phyloP scores from a whole-genome alignment of 2,329 filamentous ascomycete genomes.

The Claviceps sp. region DNA sequence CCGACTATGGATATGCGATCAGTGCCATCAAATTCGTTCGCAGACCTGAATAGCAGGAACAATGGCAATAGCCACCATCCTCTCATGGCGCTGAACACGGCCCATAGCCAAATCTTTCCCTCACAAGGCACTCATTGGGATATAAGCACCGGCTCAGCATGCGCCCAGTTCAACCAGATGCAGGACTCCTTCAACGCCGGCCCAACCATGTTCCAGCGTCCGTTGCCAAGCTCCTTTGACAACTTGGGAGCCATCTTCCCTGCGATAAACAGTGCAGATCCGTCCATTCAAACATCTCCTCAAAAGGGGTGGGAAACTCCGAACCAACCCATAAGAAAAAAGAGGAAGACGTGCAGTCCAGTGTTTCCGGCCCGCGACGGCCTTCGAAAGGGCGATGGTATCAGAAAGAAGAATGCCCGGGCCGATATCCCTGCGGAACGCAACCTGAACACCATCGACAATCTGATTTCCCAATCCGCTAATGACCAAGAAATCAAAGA shows the following conservation, averaged over 20 bases:
- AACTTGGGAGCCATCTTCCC: conserved; percentile 42
- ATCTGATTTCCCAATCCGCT: conserved; percentile 74
- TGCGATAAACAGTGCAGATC: conserved; percentile 30
- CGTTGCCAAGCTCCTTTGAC: conserved; percentile 43
- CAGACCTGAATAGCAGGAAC: conserved; percentile 32
- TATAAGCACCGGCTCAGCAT: conserved; percentile 51
- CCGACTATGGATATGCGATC: conserved; percentile 52
- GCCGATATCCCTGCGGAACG: conserved; percentile 94
- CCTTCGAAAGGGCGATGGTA: conserved; percentile 67
- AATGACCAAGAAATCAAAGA: conserved; percentile 94
- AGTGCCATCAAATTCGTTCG: conserved; percentile 47
- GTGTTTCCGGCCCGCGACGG: conserved; percentile 64
- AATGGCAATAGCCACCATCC: conserved; percentile 48
- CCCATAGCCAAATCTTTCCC: conserved; percentile 28
- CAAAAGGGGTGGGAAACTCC: conserved; percentile 44
- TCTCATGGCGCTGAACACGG: conserved; percentile 51
- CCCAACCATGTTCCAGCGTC: conserved; percentile 38
- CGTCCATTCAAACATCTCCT: conserved; percentile 40
- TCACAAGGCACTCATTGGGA: conserved; percentile 42
- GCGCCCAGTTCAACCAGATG: conserved; percentile 50
- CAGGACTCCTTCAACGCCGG: conserved; percentile 41
- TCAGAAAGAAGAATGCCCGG: conserved; percentile 96
- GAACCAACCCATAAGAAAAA: conserved; percentile 39
- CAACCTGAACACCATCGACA: conserved; percentile 88
- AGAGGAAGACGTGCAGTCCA: conserved; percentile 54